Percentiles rank a stretch among this genome's conserved stretches.
phyloP scores from a whole-genome alignment of 2,329 filamentous ascomycete genomes.

The Cadophora gregata region DNA sequence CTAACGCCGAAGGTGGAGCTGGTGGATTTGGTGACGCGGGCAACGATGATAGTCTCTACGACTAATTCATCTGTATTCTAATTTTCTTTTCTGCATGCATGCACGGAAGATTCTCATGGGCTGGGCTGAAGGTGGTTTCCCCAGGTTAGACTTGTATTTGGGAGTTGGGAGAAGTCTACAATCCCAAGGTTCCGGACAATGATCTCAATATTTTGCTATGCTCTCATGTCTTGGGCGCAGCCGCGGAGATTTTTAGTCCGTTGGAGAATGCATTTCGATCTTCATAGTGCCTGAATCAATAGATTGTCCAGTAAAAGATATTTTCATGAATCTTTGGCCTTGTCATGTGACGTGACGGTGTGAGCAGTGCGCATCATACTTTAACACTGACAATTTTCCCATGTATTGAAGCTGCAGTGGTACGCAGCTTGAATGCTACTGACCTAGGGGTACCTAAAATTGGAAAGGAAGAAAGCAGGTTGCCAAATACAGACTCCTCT shows the following conservation, averaged over 20 bases:
- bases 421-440: too few relatives aligned
- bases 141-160: slow-evolving; percentile 19
- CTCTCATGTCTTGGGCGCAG: slow-evolving; percentile 12
- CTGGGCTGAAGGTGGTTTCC: slow-evolving; percentile 5
- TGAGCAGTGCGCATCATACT: not conserved
- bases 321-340: slow-evolving; percentile 5
- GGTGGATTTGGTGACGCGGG: slow-evolving; percentile 81
- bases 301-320: slow-evolving; percentile 36
- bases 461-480: not conserved
- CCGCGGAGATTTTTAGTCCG: slow-evolving; percentile 8
- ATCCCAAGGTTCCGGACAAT: not conserved
- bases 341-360: not conserved
- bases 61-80: slow-evolving; percentile 63
- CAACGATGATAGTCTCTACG: slow-evolving; percentile 96
- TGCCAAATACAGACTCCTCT: not conserved
- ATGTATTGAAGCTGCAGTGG: too few relatives aligned
- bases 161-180: slow-evolving; percentile 12
- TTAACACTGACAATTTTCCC: too few relatives aligned
- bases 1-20: slow-evolving; percentile 68
- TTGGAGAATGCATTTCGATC: slow-evolving; percentile 17
- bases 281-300: slow-evolving; percentile 24
- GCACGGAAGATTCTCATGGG: slow-evolving; percentile 16
- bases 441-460: too few relatives aligned
- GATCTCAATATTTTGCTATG: slow-evolving; percentile 17
- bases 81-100: slow-evolving; percentile 22